Evolutionary conservation across 2,329 filamentous ascomycete species (phyloP), one percentile per base, ranked within the genome.

Genomic region (Aschersonia sp.): DNA sequence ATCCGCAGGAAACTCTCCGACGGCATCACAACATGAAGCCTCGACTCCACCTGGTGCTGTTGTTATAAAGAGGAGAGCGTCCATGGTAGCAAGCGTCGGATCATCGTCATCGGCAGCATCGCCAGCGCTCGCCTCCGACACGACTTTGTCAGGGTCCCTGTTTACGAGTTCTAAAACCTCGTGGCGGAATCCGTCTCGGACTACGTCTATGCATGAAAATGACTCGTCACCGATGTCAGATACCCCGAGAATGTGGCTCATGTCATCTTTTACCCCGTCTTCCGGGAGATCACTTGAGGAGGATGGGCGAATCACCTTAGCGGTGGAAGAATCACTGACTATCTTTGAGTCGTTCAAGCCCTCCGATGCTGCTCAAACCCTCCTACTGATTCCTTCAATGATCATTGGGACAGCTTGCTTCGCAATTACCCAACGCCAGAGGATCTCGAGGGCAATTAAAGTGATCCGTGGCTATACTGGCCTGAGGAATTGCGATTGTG

Each of bases 321-420:
- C 75, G 0, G 74, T 83, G 1, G 70, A 79, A 30, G 72, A 79
- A 53, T 76, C 75, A 0, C 64, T 83, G 7, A 58, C 60, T 0
- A 68, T 81, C 4, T 58, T 82, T 5, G 71, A 75, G 48, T 67
- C 67, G 0, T 76, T 83, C 57, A 70, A 69, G 49, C 68, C 76
- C 2, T 71, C 69, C 12, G 78, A 82, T 51, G 75, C 76, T 0
- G 70, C 68, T 4, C 77, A 81, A 56, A 78, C 76, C 0, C 63
- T 82, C 4, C 66, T 81, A 0, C 61, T 82, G 22, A 71, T 81
- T 11, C 78, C 78, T 0, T 78, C 76, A 47, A 69, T 81, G 30
- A 60, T 82, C 1, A 71, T 81, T 41, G 78, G 78, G 29, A 76
- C 74, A n/a, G 72, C 76, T 0, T 76, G 73, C 50, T 79, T 81